phyloP scores from a whole-genome alignment of 2,329 filamentous ascomycete species.

The Ambrosiella cleistominuta region DNA sequence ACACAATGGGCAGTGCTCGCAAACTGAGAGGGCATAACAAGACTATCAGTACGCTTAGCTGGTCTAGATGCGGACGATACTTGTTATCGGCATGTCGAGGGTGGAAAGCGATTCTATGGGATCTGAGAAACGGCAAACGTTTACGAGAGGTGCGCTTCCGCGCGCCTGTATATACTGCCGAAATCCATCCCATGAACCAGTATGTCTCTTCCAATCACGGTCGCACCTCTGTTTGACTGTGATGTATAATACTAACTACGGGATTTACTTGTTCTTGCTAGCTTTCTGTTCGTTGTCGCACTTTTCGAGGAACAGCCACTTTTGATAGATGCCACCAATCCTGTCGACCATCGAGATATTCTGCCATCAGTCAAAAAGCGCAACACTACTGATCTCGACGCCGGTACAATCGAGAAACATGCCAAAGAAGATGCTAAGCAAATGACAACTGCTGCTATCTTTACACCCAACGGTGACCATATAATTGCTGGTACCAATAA shows the following conservation, averaged over 20 bases:
- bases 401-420: conserved; percentile 60
- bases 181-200: conserved; percentile 84
- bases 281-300: conserved; percentile 72
- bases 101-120: conserved; percentile 94
- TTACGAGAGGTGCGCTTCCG: conserved; percentile 79
- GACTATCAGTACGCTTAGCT: conserved; percentile 86
- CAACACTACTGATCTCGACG: conserved; percentile 50
- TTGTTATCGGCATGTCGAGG: conserved; percentile 85
- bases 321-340: conserved; percentile 61
- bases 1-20: conserved; percentile 89
- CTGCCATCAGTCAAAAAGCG: conserved; percentile 72
- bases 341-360: conserved; percentile 54
- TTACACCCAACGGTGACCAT: conserved; percentile 69
- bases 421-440: conserved; percentile 85
- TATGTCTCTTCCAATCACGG: conserved; percentile 24
- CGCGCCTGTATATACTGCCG: conserved; percentile 86
- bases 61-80: conserved; percentile 83
- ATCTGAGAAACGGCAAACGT: conserved; percentile 52
- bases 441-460: conserved; percentile 82
- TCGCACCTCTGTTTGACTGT: not conserved
- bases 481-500: conserved; percentile 89
- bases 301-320: conserved; percentile 87
- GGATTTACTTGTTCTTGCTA: conserved; percentile 20
- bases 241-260: conserved; percentile 15
- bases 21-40: conserved; percentile 87